phyloP scores from a whole-genome alignment of 2,329 filamentous ascomycete species.

The Pestalotiopsis fici region DNA sequence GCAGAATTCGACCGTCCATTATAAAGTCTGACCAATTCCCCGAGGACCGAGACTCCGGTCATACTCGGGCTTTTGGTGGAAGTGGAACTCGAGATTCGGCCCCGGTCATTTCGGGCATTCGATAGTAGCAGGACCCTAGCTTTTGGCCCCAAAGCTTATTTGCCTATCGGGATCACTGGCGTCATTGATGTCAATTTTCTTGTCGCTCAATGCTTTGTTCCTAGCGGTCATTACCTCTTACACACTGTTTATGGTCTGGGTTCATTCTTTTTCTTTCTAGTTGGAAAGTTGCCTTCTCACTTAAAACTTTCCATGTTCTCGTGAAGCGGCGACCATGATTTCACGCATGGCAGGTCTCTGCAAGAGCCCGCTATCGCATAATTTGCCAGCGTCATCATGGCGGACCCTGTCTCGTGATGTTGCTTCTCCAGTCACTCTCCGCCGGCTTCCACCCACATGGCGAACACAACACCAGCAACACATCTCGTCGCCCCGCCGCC shows the following conservation, averaged over 20 bases:
- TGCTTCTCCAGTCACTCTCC: background rate
- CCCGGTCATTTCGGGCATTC: background rate
- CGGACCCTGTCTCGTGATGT: conserved; percentile 4
- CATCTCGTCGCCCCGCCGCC: conserved; percentile 17
- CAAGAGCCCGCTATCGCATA: conserved; percentile 13
- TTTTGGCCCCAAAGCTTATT: background rate
- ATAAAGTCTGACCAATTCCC: background rate
- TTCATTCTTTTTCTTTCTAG: conserved; percentile 9
- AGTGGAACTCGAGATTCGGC: background rate
- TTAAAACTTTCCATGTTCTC: background rate
- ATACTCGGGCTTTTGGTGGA: background rate
- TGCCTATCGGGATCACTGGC: conserved; percentile 7
- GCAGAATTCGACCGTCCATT: background rate
- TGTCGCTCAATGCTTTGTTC: conserved; percentile 2
- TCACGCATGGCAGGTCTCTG: conserved; percentile 24
- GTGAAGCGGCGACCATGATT: conserved; percentile 22
- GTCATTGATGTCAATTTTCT: conserved; percentile 16
- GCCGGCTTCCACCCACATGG: background rate
- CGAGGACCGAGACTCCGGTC: background rate
- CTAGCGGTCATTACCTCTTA: conserved; percentile 17
- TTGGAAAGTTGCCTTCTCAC: background rate
- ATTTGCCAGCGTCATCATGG: conserved; percentile 3
- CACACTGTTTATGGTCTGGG: background rate
- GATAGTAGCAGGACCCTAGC: background rate
- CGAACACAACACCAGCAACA: conserved; percentile 5